A percentile compares a stretch with the other conserved stretches of the same genome.
phyloP scores from a whole-genome alignment of 75 land plant genomes.

The Pinus tabuliformis region DNA sequence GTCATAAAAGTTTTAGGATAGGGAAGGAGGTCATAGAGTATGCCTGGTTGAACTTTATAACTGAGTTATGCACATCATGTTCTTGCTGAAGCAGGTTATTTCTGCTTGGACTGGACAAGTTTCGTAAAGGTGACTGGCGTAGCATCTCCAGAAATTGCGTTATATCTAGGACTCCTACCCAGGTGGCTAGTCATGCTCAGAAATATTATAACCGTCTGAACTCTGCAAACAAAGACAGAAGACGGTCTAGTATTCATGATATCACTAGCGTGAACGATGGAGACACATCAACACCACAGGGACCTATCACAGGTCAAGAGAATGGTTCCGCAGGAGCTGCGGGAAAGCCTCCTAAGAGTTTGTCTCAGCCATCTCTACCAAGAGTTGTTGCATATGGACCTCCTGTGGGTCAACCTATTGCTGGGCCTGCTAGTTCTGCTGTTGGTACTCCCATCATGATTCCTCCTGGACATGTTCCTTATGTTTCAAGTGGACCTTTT shows the following conservation, averaged over 20 bases:
- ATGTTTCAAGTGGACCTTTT: conserved; percentile 38
- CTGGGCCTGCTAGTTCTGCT: conserved; percentile 59
- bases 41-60: neutral
- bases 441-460: conserved; percentile 65
- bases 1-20: neutral
- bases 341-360: conserved; percentile 40
- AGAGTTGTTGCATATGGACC: conserved; percentile 43
- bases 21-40: neutral
- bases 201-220: conserved; percentile 92
- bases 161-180: conserved; percentile 92
- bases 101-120: conserved; percentile 85
- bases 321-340: conserved; percentile 31
- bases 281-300: conserved; percentile 50
- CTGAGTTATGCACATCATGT: neutral
- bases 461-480: conserved; percentile 36
- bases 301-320: conserved; percentile 81
- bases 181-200: conserved; percentile 98
- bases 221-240: conserved; percentile 87
- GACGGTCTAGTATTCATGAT: conserved; percentile 92
- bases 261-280: conserved; percentile 76
- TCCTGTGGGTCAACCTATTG: conserved; percentile 63
- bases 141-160: conserved; percentile 95
- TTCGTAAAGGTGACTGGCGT: conserved; percentile 96
- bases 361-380: conserved; percentile 20
- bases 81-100: conserved; percentile 61